These are phyloP conservation scores for Raphanus raphanistrum DNA, from an alignment of 345 rosid genomes.

Conservation along the genomic window DNA sequence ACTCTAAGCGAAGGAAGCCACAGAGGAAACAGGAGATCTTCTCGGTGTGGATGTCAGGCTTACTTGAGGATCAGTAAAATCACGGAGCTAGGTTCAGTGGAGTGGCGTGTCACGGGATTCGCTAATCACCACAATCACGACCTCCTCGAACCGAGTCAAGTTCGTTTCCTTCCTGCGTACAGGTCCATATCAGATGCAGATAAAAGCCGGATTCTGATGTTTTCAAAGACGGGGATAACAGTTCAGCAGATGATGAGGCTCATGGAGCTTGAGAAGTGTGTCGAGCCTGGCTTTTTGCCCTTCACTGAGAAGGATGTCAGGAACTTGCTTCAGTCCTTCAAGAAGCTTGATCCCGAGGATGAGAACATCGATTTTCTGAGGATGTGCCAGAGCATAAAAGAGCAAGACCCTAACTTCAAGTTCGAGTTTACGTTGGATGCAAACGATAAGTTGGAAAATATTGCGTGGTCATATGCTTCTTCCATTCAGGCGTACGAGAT, in stretches of 20 bases:
- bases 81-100: slow-evolving; percentile 66
- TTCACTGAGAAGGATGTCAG: slow-evolving; percentile 98
- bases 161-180: slow-evolving; percentile 94
- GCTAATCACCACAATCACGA: slow-evolving; percentile 88
- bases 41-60: slow-evolving; percentile 94
- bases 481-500: slow-evolving; percentile 80
- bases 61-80: slow-evolving; percentile 81
- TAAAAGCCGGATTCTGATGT: slow-evolving; percentile 88
- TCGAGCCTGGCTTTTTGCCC: slow-evolving; percentile 91
- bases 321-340: slow-evolving; percentile 87
- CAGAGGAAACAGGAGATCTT: slow-evolving; percentile 93
- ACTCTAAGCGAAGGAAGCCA: slow-evolving; percentile 65
- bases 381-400: slow-evolving; percentile 90
- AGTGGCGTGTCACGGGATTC: slow-evolving; percentile 97
- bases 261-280: slow-evolving; percentile 96
- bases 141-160: slow-evolving; percentile 86
- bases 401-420: slow-evolving; percentile 87
- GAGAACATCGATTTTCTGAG: slow-evolving; percentile 82
- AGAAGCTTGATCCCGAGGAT: slow-evolving; percentile 83
- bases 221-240: slow-evolving; percentile 94
- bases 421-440: slow-evolving; percentile 73
- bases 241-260: slow-evolving; percentile 99
- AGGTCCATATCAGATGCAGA: slow-evolving; percentile 89
- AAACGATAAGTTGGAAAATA: slow-evolving; percentile 68
- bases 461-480: slow-evolving; percentile 94